A percentile compares a stretch with the other conserved stretches of the same genome.
phyloP scores from a whole-genome alignment of 306 rosid genomes.

The Medicago ruthenica region DNA sequence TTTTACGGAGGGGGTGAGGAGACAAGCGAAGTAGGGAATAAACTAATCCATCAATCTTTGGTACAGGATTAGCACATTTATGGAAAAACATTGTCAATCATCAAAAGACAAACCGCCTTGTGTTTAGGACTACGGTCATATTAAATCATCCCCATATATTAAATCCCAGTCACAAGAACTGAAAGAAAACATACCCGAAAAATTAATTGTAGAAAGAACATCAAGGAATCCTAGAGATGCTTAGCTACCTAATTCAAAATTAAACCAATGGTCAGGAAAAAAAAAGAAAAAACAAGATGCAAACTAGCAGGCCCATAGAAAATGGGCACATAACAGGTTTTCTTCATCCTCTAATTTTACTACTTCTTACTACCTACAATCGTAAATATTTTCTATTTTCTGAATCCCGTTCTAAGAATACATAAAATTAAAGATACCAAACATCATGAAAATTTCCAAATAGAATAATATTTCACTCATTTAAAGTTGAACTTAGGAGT shows the following conservation, averaged over 20 bases:
- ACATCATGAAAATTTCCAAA: background rate
- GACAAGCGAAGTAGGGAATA: constrained; percentile 29
- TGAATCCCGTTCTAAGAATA: constrained; percentile 3
- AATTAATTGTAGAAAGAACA: constrained; percentile 50
- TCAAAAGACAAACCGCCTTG: constrained; percentile 19
- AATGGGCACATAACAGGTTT: background rate
- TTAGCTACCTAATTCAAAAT: constrained; percentile 56
- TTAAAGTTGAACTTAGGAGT: background rate
- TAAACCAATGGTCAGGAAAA: constrained; percentile 52
- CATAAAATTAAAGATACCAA: background rate
- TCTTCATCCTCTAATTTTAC: background rate
- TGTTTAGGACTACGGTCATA: background rate
- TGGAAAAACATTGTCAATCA: constrained; percentile 13
- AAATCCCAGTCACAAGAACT: constrained; percentile 35
- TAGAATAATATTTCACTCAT: background rate
- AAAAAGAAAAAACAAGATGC: background rate
- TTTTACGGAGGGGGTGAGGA: background rate
- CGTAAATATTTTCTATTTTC: background rate
- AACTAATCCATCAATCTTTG: constrained; percentile 31
- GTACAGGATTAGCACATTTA: constrained; percentile 20
- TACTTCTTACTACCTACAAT: background rate
- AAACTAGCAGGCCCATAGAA: constrained; percentile 31
- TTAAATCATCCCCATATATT: background rate
- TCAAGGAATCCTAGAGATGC: constrained; percentile 49
- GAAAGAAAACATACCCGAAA: constrained; percentile 57